phyloP scores from a whole-genome alignment of 148 eudicot species.

The Arbutus unedo region DNA sequence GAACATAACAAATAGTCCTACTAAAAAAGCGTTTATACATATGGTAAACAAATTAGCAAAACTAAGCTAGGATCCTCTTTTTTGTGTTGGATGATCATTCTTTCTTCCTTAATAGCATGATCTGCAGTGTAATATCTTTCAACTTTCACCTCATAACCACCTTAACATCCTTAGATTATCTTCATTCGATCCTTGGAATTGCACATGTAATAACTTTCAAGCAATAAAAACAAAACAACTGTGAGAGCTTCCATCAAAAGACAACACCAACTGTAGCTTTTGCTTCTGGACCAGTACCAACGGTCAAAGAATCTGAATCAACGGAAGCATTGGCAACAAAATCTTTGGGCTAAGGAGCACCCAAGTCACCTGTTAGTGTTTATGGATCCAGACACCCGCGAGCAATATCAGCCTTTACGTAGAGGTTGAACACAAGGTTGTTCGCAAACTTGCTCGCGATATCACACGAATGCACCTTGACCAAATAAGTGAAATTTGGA shows the following conservation, averaged over 20 bases:
- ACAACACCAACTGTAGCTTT: slow-evolving; percentile 35
- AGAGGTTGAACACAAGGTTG: slow-evolving; percentile 63
- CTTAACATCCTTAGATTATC: too few species aligned
- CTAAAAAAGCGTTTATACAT: too few species aligned
- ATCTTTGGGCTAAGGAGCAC: slow-evolving; percentile 66
- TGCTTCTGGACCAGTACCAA: slow-evolving; percentile 73
- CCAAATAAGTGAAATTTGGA: slow-evolving; percentile 65
- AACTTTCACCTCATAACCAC: too few species aligned
- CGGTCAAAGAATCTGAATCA: slow-evolving; percentile 42
- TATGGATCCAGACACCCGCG: slow-evolving; percentile 56
- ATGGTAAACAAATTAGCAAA: too few species aligned
- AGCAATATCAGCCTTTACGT: slow-evolving; percentile 59
- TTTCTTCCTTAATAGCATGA: too few species aligned
- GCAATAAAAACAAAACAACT: neutral
- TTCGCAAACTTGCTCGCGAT: slow-evolving; percentile 59
- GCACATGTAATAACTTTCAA: neutral
- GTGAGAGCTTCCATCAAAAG: neutral
- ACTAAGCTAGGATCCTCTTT: too few species aligned
- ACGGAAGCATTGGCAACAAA: slow-evolving; percentile 49
- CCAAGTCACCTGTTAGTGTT: slow-evolving; percentile 45
- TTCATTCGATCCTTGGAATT: too few species aligned
- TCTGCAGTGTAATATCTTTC: too few species aligned
- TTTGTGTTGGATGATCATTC: too few species aligned
- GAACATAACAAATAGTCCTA: neutral
- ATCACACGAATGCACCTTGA: slow-evolving; percentile 74